A percentile compares a stretch with the other conserved stretches of the same genome.
These are phyloP conservation scores for Gynochthodes officinalis DNA, from an alignment of 257 asterid species.

Conservation along the genomic window DNA sequence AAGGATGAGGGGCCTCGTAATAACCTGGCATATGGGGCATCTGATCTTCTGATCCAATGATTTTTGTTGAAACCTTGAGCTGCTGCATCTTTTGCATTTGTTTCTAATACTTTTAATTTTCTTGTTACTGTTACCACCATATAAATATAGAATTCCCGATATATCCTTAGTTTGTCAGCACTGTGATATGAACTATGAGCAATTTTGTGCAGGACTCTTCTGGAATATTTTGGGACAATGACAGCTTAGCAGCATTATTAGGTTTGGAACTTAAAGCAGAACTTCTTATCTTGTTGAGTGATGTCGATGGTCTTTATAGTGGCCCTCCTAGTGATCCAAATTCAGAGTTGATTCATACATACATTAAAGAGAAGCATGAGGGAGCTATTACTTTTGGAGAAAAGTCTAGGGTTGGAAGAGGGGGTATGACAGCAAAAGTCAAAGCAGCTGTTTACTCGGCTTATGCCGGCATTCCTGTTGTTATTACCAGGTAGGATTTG, in stretches of 20 bases:
- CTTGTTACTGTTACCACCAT: neutral
- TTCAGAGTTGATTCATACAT: conserved; percentile 65
- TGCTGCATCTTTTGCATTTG: conserved; percentile 3
- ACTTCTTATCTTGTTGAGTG: conserved; percentile 74
- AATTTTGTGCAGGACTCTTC: conserved; percentile 54
- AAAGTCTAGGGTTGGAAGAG: conserved; percentile 88
- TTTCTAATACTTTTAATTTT: neutral
- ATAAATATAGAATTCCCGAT: neutral
- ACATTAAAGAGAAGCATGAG: conserved; percentile 55
- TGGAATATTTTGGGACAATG: conserved; percentile 89
- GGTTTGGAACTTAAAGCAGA: conserved; percentile 82
- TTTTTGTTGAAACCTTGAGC: conserved; percentile 1
- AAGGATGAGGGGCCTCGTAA: neutral
- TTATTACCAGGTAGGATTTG: conserved; percentile 58
- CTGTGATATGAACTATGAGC: neutral
- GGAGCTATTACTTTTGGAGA: conserved; percentile 68
- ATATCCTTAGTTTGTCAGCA: neutral
- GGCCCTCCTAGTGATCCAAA: conserved; percentile 82
- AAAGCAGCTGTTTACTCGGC: conserved; percentile 79
- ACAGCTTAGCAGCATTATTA: conserved; percentile 72
- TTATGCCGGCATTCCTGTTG: conserved; percentile 67
- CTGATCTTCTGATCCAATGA: neutral
- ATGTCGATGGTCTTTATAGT: conserved; percentile 79
- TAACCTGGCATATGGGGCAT: neutral
- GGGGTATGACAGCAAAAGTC: conserved; percentile 92